Evolutionary conservation across 1,284 basidiomycete genomes (phyloP).

Genomic region (Microstroma glucosiphilum): DNA sequence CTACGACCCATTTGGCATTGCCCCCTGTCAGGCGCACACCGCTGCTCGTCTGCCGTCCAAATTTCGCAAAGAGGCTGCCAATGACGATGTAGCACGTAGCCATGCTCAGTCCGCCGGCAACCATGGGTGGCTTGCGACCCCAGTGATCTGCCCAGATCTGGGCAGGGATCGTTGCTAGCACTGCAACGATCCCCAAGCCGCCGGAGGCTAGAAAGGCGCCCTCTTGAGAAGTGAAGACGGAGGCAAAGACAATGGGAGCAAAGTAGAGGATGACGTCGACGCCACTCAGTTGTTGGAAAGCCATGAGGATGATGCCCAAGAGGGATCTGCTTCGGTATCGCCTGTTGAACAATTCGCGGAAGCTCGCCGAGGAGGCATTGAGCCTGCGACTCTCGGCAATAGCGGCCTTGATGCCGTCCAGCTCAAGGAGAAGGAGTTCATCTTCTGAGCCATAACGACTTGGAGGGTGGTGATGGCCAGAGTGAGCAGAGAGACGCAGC

Average conservation of each 20-base stretch:
- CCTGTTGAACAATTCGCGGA: conserved; percentile 9
- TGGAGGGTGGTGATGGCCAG: no score
- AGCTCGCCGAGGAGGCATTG: neutral
- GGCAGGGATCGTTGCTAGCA: conserved; percentile 10
- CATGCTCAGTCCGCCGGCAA: conserved; percentile 8
- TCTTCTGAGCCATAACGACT: neutral
- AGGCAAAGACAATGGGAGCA: conserved; percentile 10
- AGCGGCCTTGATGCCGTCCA: conserved; percentile 3
- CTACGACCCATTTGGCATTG: conserved; percentile 10
- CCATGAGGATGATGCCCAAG: conserved; percentile 12
- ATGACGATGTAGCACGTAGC: conserved; percentile 10
- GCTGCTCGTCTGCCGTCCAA: conserved; percentile 1
- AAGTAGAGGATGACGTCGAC: conserved; percentile 13
- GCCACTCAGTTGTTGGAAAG: conserved; percentile 11
- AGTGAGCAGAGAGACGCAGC: neutral
- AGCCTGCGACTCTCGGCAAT: neutral
- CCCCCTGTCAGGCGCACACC: conserved; percentile 9
- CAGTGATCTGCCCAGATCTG: conserved; percentile 12
- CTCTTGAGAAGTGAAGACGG: conserved; percentile 3
- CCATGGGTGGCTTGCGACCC: conserved; percentile 14
- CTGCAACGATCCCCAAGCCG: conserved; percentile 11
- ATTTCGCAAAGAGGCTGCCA: conserved; percentile 9
- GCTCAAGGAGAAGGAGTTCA: conserved; percentile 3
- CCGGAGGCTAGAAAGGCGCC: conserved; percentile 13
- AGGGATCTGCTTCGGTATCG: conserved; percentile 5